Percentiles rank a stretch among this genome's conserved stretches.
phyloP scores from a whole-genome alignment of 345 rosid species.

The Limnanthes douglasii region DNA sequence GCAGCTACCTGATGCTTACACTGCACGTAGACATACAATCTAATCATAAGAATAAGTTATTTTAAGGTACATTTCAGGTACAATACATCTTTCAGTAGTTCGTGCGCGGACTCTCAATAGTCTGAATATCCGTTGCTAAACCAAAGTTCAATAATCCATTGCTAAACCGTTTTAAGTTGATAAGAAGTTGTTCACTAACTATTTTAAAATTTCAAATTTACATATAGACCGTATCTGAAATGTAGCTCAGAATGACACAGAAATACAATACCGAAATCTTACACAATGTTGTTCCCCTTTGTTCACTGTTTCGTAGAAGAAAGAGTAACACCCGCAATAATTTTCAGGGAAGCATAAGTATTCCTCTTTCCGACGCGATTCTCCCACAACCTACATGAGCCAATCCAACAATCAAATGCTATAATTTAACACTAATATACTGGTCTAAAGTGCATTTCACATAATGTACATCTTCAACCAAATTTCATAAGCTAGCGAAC shows the following conservation, averaged over 20 bases:
- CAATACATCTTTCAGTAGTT: no score
- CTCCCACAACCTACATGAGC: constrained; percentile 70
- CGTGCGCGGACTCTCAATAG: no score
- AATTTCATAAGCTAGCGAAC: no score
- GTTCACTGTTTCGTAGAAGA: constrained; percentile 78
- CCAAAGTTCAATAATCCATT: no score
- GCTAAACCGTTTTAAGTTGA: no score
- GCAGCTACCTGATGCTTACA: constrained; percentile 92
- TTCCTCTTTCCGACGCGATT: constrained; percentile 78
- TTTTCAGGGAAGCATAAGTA: constrained; percentile 64
- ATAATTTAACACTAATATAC: neutral
- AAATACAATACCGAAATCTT: constrained; percentile 9
- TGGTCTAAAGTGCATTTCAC: no score
- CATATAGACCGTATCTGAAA: no score
- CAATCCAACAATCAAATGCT: neutral
- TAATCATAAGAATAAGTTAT: neutral
- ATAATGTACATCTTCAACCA: no score
- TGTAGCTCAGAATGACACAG: neutral
- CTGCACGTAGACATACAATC: constrained; percentile 13
- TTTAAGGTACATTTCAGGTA: neutral
- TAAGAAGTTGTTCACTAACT: no score
- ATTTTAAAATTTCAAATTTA: no score
- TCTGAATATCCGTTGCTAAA: no score
- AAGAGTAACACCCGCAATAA: constrained; percentile 78
- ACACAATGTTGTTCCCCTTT: constrained; percentile 83